Percentiles rank a stretch among this genome's conserved stretches.
phyloP scores from a whole-genome alignment of 805 yeast species.

The Jamesozyma gamospora region DNA sequence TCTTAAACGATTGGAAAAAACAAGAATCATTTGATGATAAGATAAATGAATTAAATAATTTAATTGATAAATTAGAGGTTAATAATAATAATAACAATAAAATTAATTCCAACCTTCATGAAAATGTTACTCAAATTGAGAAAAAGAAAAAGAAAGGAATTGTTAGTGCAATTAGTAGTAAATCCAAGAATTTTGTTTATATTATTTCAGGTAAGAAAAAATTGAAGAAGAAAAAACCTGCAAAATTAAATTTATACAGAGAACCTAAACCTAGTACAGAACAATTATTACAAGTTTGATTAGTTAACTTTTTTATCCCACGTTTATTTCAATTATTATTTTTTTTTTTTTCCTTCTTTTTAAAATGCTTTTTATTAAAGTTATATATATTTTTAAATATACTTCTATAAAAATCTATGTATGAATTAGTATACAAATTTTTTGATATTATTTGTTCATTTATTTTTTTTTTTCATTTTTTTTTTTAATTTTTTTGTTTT shows the following conservation, averaged over 20 bases:
- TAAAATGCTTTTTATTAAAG: too few relatives aligned
- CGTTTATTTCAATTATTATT: too few relatives aligned
- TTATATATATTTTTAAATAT: too few relatives aligned
- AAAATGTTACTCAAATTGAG: not conserved
- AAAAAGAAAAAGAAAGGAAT: not conserved
- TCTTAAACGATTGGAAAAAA: conserved; percentile 2
- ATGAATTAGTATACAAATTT: too few relatives aligned
- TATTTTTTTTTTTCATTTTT: too few relatives aligned
- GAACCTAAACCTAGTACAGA: not conserved
- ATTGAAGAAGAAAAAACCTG: not conserved
- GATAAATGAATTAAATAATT: conserved; percentile 1
- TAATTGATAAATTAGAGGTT: conserved; percentile 2
- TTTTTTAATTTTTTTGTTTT: too few relatives aligned
- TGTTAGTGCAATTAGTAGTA: not conserved
- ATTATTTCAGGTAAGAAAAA: not conserved
- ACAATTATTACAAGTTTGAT: too few relatives aligned
- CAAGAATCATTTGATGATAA: not conserved
- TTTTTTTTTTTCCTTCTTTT: too few relatives aligned
- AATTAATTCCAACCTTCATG: too few relatives aligned
- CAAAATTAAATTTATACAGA: not conserved
- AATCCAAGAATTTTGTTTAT: conserved; percentile 4
- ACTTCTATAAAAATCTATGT: too few relatives aligned
- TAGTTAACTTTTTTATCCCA: not conserved
- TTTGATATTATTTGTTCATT: too few relatives aligned
- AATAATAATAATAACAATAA: not conserved